Conservation (phyloP, 768 basidiomycete genomes). For the Candolleomyces eurysporus region DNA sequence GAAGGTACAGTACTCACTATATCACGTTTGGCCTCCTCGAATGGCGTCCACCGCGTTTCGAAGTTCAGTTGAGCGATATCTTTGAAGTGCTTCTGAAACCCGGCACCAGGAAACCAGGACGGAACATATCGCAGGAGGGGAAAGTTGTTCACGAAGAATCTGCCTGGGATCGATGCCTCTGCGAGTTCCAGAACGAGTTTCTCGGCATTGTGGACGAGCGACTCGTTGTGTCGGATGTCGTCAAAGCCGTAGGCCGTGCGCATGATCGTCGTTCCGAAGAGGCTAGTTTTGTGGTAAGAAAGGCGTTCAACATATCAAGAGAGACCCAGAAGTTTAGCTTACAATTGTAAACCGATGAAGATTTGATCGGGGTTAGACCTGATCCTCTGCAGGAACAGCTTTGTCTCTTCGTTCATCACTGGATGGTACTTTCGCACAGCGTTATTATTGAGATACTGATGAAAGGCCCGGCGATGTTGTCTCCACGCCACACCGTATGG, state of each 20-base stretch:
- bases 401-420: slow-evolving; percentile 22
- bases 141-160: slow-evolving; percentile 22
- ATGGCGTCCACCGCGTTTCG: slow-evolving; percentile 19
- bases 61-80: slow-evolving; percentile 14
- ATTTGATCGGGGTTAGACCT: slow-evolving; percentile 20
- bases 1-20: slow-evolving; percentile 10
- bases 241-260: slow-evolving; percentile 1
- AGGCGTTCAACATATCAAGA: neutral
- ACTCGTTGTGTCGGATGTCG: neutral
- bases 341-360: slow-evolving; percentile 20
- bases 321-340: neutral
- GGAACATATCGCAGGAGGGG: slow-evolving; percentile 33
- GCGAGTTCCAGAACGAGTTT: slow-evolving; percentile 21
- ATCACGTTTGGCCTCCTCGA: slow-evolving; percentile 15
- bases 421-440: slow-evolving; percentile 20
- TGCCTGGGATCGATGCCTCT: slow-evolving; percentile 23
- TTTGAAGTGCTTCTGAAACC: slow-evolving; percentile 28
- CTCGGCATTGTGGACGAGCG: neutral
- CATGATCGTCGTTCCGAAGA: neutral
- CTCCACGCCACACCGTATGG: slow-evolving; percentile 26
- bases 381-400: slow-evolving; percentile 17
- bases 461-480: slow-evolving; percentile 23
- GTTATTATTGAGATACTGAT: slow-evolving; percentile 21
- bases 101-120: slow-evolving; percentile 38
- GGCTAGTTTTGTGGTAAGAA: neutral